phyloP scores from a whole-genome alignment of 306 rosid species.

The Hippophae gyantsensis region DNA sequence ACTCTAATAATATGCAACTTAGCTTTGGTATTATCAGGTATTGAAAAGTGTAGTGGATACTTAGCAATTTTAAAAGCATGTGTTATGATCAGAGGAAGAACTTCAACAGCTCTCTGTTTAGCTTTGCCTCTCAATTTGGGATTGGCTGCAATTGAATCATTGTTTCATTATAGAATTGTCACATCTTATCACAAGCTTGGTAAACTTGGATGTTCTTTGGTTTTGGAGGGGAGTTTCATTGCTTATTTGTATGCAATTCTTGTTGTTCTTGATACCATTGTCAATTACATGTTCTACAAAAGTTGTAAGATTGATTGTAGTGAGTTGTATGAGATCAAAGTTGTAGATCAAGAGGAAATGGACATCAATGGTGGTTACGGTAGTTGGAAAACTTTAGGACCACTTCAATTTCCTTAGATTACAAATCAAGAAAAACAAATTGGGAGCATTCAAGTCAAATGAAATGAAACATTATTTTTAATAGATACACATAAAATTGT shows the following conservation, averaged over 20 bases:
- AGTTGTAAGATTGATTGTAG: conserved; percentile 31
- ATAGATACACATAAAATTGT: too few relatives aligned
- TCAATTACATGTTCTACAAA: conserved; percentile 57
- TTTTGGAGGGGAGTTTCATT: conserved; percentile 56
- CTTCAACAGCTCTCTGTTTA: conserved; percentile 58
- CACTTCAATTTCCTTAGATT: too few relatives aligned
- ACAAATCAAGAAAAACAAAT: too few relatives aligned
- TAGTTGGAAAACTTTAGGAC: too few relatives aligned
- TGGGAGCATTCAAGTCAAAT: too few relatives aligned
- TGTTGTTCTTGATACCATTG: conserved; percentile 59
- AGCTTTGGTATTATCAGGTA: conserved; percentile 60
- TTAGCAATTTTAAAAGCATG: conserved; percentile 62
- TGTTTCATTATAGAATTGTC: conserved; percentile 71
- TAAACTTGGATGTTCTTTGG: conserved; percentile 28
- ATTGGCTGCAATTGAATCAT: conserved; percentile 66
- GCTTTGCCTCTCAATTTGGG: conserved; percentile 62
- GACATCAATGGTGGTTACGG: too few relatives aligned
- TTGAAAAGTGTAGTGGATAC: conserved; percentile 60
- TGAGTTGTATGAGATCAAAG: too few relatives aligned
- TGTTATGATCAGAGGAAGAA: conserved; percentile 55
- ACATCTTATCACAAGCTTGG: conserved; percentile 28
- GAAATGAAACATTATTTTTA: too few relatives aligned
- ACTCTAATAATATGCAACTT: conserved; percentile 57
- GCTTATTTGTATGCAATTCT: conserved; percentile 72
- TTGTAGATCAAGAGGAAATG: too few relatives aligned